A percentile compares a stretch with the other conserved stretches of the same genome.
Evolutionary conservation across 2,329 filamentous ascomycete species (phyloP).

Genomic region (Tolypocladium pustulatum): DNA sequence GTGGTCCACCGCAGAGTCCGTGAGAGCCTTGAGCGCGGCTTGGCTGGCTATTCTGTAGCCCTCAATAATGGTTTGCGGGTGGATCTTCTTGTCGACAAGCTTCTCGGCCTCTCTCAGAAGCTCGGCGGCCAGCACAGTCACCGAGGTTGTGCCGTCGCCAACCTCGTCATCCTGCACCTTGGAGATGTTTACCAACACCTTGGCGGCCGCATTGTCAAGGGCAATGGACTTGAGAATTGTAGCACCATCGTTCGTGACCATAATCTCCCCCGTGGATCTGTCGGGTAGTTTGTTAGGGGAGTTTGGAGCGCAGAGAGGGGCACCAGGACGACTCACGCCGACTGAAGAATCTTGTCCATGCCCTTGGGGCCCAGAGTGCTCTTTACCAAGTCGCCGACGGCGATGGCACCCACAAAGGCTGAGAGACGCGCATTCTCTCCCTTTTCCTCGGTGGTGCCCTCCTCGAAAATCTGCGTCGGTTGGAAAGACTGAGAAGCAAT

Average conservation of each 20-base stretch:
- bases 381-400: constrained; percentile 94
- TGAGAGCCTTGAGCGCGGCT: constrained; percentile 75
- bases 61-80: constrained; percentile 98
- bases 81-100: constrained; percentile 95
- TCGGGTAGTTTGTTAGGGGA: constrained; percentile 1
- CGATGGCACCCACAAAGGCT: constrained; percentile 97
- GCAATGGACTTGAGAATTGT: constrained; percentile 98
- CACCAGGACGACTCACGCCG: constrained; percentile 58
- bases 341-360: constrained; percentile 98
- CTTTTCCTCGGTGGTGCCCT: constrained; percentile 95
- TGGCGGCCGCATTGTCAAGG: constrained; percentile 94
- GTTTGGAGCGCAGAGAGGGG: constrained; percentile 1
- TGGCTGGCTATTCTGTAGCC: constrained; percentile 94
- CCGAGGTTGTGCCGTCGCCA: constrained; percentile 96
- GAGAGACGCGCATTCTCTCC: constrained; percentile 97
- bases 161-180: constrained; percentile 99
- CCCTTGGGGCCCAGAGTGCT: constrained; percentile 94
- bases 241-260: constrained; percentile 98
- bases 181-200: constrained; percentile 97
- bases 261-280: constrained; percentile 89
- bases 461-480: constrained; percentile 95
- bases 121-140: constrained; percentile 89
- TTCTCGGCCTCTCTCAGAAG: constrained; percentile 93
- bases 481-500: constrained; percentile 48
- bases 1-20: constrained; percentile 79